These are phyloP conservation scores for Termitomyces sp. DNA, from an alignment of 768 basidiomycete species.

Conservation along the genomic window DNA sequence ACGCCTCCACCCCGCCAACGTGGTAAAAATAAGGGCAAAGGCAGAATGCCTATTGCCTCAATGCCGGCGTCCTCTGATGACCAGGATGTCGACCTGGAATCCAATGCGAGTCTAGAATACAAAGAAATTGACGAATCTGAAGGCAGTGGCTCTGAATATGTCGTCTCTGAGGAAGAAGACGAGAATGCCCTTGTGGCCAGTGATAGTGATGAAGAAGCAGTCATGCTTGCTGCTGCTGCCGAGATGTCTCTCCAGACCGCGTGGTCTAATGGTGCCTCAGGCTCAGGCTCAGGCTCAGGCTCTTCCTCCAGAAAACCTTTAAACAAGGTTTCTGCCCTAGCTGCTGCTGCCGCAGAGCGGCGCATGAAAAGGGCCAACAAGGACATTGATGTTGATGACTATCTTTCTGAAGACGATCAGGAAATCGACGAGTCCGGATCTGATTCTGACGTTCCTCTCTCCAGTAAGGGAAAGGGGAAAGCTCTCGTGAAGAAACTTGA, in stretches of 20 bases:
- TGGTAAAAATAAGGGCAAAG: conserved; percentile 28
- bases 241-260: conserved; percentile 40
- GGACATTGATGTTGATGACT: conserved; percentile 27
- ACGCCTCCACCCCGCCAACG: background rate
- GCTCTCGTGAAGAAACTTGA: conserved; percentile 21
- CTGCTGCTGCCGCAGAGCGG: conserved; percentile 52
- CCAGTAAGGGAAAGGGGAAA: conserved; percentile 29
- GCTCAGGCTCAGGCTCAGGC: conserved; percentile 36
- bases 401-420: conserved; percentile 18
- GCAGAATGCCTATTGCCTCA: conserved; percentile 28
- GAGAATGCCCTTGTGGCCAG: conserved; percentile 25
- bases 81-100: conserved; percentile 23
- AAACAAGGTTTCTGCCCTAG: conserved; percentile 33
- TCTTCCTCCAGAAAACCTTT: conserved; percentile 26
- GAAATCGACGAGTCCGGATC: conserved; percentile 19
- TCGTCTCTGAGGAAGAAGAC: conserved; percentile 34
- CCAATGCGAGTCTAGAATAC: conserved; percentile 34
- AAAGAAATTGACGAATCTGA: conserved; percentile 44
- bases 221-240: conserved; percentile 57
- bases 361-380: conserved; percentile 32
- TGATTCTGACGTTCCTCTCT: conserved; percentile 21
- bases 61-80: conserved; percentile 20
- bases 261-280: conserved; percentile 26
- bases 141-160: conserved; percentile 59
- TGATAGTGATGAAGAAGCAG: conserved; percentile 34